phyloP scores from a whole-genome alignment of 2,329 filamentous ascomycete species.

The Sarocladium oryzae region DNA sequence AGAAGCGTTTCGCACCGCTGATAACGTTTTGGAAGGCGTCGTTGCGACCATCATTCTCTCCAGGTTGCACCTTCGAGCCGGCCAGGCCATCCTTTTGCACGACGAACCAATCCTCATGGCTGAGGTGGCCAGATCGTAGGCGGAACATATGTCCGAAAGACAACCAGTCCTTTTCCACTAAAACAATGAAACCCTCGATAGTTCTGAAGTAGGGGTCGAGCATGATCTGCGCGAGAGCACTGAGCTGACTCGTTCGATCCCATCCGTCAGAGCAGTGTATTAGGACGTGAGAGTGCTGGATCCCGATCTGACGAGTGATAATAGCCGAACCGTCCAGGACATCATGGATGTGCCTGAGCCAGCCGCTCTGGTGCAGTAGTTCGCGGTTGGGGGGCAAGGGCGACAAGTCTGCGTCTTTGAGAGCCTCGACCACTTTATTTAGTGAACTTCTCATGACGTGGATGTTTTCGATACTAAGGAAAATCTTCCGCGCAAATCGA shows the following conservation, averaged over 20 bases:
- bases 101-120: constrained; percentile 89
- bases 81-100: constrained; percentile 75
- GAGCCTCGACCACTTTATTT: constrained; percentile 76
- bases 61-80: constrained; percentile 55
- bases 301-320: constrained; percentile 80
- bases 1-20: constrained; percentile 85
- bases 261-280: constrained; percentile 98
- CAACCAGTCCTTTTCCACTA: constrained; percentile 96
- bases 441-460: constrained; percentile 95
- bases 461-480: constrained; percentile 95
- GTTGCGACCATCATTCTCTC: constrained; percentile 52
- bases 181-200: constrained; percentile 85
- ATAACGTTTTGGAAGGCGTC: constrained; percentile 84
- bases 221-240: constrained; percentile 85
- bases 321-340: constrained; percentile 79
- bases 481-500: constrained; percentile 82
- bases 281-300: constrained; percentile 88
- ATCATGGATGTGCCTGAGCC: constrained; percentile 82
- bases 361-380: constrained; percentile 73
- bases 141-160: constrained; percentile 98
- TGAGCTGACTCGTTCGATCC: constrained; percentile 94
- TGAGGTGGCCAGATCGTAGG: constrained; percentile 80
- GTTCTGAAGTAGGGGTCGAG: constrained; percentile 94
- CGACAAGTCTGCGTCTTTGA: constrained; percentile 89
- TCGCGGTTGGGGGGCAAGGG: constrained; percentile 77